Percentiles rank a stretch among this genome's conserved stretches.
These are phyloP conservation scores for Ascochyta clinopodiicola DNA, from an alignment of 2,329 filamentous ascomycete genomes.

Conservation along the genomic window DNA sequence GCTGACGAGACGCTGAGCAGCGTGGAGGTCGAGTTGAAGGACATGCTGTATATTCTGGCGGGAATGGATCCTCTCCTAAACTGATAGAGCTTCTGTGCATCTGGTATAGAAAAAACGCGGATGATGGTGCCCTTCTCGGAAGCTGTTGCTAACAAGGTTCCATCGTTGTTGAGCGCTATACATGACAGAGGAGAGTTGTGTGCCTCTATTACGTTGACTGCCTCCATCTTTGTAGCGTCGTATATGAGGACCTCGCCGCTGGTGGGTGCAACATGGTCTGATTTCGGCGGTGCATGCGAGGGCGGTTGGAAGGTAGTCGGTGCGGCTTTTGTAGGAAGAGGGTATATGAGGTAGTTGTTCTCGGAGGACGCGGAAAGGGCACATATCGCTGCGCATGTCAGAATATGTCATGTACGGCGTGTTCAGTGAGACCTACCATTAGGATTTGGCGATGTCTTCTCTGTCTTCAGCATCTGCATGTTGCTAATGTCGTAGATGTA, in stretches of 20 bases:
- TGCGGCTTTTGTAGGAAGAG: conserved; percentile 72
- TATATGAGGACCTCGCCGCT: conserved; percentile 93
- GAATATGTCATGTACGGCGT: background rate
- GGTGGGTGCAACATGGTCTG: conserved; percentile 78
- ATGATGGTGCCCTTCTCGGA: conserved; percentile 99
- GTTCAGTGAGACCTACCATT: conserved; percentile 59
- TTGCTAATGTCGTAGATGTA: conserved; percentile 99
- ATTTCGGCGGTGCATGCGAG: conserved; percentile 82
- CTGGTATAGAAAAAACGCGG: conserved; percentile 89
- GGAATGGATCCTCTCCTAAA: conserved; percentile 96
- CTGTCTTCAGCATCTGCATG: conserved; percentile 92
- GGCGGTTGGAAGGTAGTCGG: conserved; percentile 65
- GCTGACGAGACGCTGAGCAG: conserved; percentile 94
- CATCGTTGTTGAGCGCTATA: conserved; percentile 90
- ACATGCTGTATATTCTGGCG: conserved; percentile 97
- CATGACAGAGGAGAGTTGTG: conserved; percentile 90
- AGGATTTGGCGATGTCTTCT: conserved; percentile 92
- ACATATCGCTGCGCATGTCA: conserved; percentile 71
- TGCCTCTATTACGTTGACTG: conserved; percentile 93
- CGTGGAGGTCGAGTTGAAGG: conserved; percentile 93
- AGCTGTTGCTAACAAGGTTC: conserved; percentile 88
- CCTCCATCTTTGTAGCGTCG: conserved; percentile 86
- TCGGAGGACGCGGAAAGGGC: conserved; percentile 93
- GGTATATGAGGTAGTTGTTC: conserved; percentile 94
- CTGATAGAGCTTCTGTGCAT: conserved; percentile 91